Evolutionary conservation across 2,329 filamentous ascomycete genomes (phyloP), one percentile per base, ranked within the genome.

Genomic region (Colletotrichum gigasporum): DNA sequence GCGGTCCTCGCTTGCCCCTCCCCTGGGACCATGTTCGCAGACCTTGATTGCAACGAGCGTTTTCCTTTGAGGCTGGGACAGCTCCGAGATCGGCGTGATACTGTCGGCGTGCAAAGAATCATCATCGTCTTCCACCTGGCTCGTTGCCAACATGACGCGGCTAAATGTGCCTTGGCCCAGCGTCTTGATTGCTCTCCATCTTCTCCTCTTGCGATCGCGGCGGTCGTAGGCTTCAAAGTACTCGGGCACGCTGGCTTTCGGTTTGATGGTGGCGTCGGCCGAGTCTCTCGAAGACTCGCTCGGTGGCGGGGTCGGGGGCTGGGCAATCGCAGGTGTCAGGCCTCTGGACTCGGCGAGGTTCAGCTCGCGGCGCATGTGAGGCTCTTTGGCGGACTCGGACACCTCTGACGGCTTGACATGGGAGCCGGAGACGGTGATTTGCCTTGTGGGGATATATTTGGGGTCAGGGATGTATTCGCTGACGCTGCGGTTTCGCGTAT

Each of bases 151-250:
- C 79, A 96, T 91, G 18, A 99, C 96, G 72, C 92, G 92, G 75
- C 94, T 97, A 76, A 99, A 99, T 0, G 96, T 97, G 35, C 96
- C 96, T 71, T 97, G 93, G 5, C 96, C 96, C 5, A 99, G 85
- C 68, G 90, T 82, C 63, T 92, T 90, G 37, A 99, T 79, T 11
- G 91, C 91, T 69, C 92, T 87, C 89, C 96, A 99, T 68, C 88
- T 85, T 60, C 91, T 88, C 18, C 88, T 83, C 74, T 94, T 94
- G 68, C 87, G 80, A 63, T 93, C 88, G 51, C 85, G 82, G 32
- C 91, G 83, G 2, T 87, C 90, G 68, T 80, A 83, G 26, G 92
- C 90, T 71, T 91, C 85, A 72, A 94, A 96, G 67, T 89, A 88
- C 69, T 94, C 90, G 60, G 80, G 74, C 48, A 75, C 69, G 3